phyloP scores from a whole-genome alignment of 2,329 filamentous ascomycete species.

The Hypoxylon sp. region DNA sequence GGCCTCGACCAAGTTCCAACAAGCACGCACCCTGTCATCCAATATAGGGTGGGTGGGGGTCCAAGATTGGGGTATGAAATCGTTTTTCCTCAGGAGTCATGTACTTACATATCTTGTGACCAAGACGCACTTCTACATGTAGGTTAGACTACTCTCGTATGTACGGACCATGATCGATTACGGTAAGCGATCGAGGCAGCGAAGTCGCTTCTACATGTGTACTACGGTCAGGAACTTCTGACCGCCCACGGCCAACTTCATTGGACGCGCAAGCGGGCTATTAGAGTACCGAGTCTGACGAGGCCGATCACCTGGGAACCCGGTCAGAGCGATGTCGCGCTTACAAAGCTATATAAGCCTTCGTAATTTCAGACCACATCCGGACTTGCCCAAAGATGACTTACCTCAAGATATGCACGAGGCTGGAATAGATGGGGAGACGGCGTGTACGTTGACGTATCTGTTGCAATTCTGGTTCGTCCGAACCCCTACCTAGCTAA shows the following conservation, averaged over 20 bases:
- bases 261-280: slow-evolving; percentile 5
- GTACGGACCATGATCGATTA: no score
- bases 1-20: no score
- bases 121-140: no score
- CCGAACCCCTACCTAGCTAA: background rate
- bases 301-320: slow-evolving; percentile 1
- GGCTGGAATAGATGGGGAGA: background rate
- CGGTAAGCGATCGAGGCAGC: background rate
- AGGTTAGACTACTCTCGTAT: no score
- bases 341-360: no score
- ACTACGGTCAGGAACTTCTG: slow-evolving; percentile 6
- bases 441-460: background rate
- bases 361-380: background rate
- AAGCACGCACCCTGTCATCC: no score
- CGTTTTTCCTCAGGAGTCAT: background rate
- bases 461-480: no score
- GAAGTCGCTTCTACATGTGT: no score
- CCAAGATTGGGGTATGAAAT: background rate
- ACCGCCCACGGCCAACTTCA: background rate
- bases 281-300: no score
- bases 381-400: no score
- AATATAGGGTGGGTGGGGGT: no score
- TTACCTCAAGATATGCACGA: background rate
- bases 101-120: background rate
- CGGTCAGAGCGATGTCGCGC: no score